phyloP scores from a whole-genome alignment of 306 rosid genomes.

The Trifolium subterraneum region DNA sequence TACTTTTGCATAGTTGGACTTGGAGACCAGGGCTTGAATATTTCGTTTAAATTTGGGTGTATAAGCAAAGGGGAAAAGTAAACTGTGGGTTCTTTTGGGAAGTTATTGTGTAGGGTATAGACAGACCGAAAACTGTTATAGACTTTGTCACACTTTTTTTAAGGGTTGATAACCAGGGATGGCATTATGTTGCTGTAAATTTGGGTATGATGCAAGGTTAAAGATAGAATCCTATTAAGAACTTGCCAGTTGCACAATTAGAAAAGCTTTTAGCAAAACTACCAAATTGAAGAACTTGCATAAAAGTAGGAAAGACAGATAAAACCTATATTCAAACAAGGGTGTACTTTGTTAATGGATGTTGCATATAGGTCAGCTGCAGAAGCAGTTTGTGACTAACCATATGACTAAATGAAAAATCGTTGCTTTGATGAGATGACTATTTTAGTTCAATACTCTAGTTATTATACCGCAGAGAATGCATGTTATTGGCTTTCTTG shows the following conservation, averaged over 20 bases:
- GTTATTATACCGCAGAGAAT: constrained; percentile 16
- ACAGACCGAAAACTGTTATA: constrained; percentile 22
- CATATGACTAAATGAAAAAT: constrained; percentile 13
- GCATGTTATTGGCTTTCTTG: constrained; percentile 19
- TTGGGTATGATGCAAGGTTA: background rate
- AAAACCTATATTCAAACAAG: constrained; percentile 17
- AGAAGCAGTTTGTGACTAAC: constrained; percentile 9
- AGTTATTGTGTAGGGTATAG: background rate
- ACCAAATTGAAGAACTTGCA: constrained; percentile 2
- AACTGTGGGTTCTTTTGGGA: constrained; percentile 10
- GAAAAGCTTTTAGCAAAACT: constrained; percentile 15
- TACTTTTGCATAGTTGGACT: constrained; percentile 14
- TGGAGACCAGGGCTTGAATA: constrained; percentile 13
- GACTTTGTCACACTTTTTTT: constrained; percentile 12
- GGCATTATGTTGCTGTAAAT: background rate
- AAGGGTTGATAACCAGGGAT: too few species aligned
- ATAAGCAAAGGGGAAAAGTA: background rate
- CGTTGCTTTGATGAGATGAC: constrained; percentile 11
- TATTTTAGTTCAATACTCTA: constrained; percentile 18
- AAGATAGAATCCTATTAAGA: background rate
- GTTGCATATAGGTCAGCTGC: constrained; percentile 20
- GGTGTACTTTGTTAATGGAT: constrained; percentile 14
- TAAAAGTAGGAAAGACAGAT: constrained; percentile 10
- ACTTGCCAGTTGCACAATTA: too few species aligned
- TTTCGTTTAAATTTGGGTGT: constrained; percentile 24